Evolutionary conservation across 306 rosid species (phyloP).

Genomic region (Cyclanthera cordifolia): DNA sequence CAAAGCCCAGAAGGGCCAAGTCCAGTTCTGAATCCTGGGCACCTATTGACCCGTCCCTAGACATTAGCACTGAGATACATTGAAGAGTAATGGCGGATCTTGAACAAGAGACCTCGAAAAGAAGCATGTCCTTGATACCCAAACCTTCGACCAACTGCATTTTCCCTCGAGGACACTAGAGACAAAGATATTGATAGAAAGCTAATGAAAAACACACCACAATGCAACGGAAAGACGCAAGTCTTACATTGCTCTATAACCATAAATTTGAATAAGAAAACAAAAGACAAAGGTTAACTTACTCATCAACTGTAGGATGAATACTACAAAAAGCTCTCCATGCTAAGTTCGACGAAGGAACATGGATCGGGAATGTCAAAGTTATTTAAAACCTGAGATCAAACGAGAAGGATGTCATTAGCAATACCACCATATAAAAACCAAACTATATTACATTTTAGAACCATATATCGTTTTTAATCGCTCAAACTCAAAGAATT

Average conservation of each 20-base stretch:
- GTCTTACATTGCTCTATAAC: not conserved
- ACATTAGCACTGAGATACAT: too few relatives aligned
- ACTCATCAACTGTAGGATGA: conserved; percentile 19
- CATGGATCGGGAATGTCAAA: conserved; percentile 88
- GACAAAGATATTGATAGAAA: not conserved
- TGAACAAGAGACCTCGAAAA: too few relatives aligned
- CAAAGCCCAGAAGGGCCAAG: too few relatives aligned
- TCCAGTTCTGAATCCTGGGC: too few relatives aligned
- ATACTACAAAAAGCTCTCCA: conserved; percentile 49
- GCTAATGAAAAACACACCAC: not conserved
- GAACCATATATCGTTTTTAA: not conserved
- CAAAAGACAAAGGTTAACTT: conserved; percentile 15
- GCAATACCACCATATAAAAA: too few relatives aligned
- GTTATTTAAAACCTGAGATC: conserved; percentile 63
- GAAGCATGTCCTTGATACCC: too few relatives aligned
- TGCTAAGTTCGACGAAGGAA: conserved; percentile 65
- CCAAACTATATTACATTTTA: not conserved
- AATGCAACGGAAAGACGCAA: not conserved
- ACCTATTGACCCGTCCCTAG: too few relatives aligned
- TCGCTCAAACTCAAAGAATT: not conserved
- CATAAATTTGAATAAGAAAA: not conserved
- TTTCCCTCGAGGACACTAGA: too few relatives aligned
- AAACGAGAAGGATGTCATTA: not conserved
- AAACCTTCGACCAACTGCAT: too few relatives aligned
- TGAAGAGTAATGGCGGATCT: too few relatives aligned